Evolutionary conservation across 73 alveolate species (phyloP).

Genomic region (Tetrahymena thermophila): DNA sequence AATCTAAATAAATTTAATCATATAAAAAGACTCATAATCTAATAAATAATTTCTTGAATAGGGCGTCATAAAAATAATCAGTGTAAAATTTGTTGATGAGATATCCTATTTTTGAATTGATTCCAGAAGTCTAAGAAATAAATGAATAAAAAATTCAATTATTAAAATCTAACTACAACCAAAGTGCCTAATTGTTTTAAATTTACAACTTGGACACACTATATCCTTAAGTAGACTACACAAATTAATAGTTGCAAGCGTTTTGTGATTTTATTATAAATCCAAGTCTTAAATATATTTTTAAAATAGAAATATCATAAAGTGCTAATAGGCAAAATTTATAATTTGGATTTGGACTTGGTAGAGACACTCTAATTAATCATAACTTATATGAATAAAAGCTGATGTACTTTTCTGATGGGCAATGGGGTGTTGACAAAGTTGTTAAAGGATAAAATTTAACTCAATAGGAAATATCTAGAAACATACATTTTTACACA

Average conservation of each 20-base stretch:
- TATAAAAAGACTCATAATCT: neutral
- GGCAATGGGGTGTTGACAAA: neutral
- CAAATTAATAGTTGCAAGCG: neutral
- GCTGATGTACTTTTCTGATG: neutral
- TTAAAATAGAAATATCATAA: neutral
- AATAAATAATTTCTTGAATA: neutral
- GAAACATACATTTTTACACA: neutral
- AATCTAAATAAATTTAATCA: neutral
- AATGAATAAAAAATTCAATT: neutral
- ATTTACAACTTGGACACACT: neutral
- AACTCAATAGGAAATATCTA: neutral
- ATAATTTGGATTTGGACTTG: neutral
- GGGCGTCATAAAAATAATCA: neutral
- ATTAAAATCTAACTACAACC: neutral
- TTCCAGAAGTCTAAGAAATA: neutral
- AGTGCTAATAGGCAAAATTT: neutral
- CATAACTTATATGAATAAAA: neutral
- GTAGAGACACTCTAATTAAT: neutral
- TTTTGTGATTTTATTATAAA: neutral
- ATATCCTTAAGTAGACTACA: neutral
- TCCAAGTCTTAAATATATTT: neutral
- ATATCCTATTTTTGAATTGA: neutral
- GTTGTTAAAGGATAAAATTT: neutral
- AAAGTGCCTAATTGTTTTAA: neutral
- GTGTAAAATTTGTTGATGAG: neutral